Evolutionary conservation across 768 basidiomycete genomes (phyloP), one percentile per base, ranked within the genome.

Genomic region (Psilocybe sp.): DNA sequence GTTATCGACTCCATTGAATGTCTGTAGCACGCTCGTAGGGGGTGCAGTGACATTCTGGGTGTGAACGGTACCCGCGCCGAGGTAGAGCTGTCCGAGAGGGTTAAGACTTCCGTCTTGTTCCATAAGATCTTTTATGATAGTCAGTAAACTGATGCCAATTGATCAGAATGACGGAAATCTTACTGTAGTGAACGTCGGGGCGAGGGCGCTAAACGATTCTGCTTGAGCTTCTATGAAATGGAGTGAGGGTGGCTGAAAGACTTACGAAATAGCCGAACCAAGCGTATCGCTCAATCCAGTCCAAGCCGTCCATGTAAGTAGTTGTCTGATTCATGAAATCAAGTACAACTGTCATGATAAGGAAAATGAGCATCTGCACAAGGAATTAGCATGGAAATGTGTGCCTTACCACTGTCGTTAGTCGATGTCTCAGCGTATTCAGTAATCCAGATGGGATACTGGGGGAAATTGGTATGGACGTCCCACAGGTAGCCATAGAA

Each of bases 371-470:
- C 11, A 36, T 41, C 23, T 37, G 13, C 20, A 42, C 20, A 34
- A 18, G n/a, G 18, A 35, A 18, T 15, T 28, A 18, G 14, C 10
- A 19, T 41, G 44, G 28, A 40, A 12, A 38, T 4, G 36, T 14
- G 41, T 23, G 13, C 40, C 66, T 45, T 40, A 73, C 75, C 74
- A 39, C 66, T 66, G 42, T 66, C 64, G 58, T 76, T 77, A 40
- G 67, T 61, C 32, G 78, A 77, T 40, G 76, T 80, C 49, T 80
- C 80, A 0, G 80, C 81, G 61, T 71, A 85, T 55, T 85, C 84
- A 4, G 84, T 85, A 5, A 87, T 73, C 84, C 84, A 87, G 14
- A 85, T 67, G 2, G 81, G 76, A 23, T 65, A 64, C 40, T 81
- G 53, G 45, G 74, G 76, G 52, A 73, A 85, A 7, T 73, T 64